Evolutionary conservation across 2,329 filamentous ascomycete genomes (phyloP).

Genomic region (Clarireedia homoeocarpa): DNA sequence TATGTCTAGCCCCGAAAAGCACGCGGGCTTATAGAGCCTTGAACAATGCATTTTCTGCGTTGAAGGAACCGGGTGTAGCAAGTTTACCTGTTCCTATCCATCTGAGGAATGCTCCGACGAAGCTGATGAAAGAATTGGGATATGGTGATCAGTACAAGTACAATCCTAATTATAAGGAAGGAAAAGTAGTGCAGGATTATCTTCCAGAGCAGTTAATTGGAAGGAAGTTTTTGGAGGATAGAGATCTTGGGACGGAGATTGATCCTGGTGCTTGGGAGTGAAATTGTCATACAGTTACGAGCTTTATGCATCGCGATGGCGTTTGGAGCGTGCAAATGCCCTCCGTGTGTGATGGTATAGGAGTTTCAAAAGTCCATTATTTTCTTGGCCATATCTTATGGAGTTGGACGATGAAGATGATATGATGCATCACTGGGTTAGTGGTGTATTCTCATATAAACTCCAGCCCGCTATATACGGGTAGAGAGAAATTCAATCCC

Average conservation of each 20-base stretch:
- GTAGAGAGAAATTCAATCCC: no score
- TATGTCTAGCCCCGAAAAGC: constrained; percentile 76
- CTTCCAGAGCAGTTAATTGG: constrained; percentile 70
- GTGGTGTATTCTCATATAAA: no score
- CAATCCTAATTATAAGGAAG: constrained; percentile 81
- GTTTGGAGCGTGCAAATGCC: constrained; percentile 3
- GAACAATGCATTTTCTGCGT: constrained; percentile 68
- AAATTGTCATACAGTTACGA: constrained; percentile 1
- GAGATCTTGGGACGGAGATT: constrained; percentile 68
- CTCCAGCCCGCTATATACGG: no score
- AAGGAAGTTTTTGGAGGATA: constrained; percentile 68
- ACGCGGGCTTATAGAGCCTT: constrained; percentile 79
- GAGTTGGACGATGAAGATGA: no score
- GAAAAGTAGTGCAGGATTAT: constrained; percentile 80
- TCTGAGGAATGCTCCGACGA: constrained; percentile 83
- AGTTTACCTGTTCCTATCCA: constrained; percentile 78
- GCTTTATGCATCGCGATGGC: constrained; percentile 13
- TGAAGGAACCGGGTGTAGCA: constrained; percentile 78
- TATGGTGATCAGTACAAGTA: constrained; percentile 95
- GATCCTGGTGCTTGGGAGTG: constrained; percentile 45
- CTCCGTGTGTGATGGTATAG: background rate
- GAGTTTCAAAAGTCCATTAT: background rate
- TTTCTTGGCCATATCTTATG: background rate
- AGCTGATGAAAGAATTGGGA: constrained; percentile 86
- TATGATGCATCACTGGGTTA: no score